Base-by-base conservation (phyloP, 495 filamentous ascomycete species). In the Daldinia childiae region DNA sequence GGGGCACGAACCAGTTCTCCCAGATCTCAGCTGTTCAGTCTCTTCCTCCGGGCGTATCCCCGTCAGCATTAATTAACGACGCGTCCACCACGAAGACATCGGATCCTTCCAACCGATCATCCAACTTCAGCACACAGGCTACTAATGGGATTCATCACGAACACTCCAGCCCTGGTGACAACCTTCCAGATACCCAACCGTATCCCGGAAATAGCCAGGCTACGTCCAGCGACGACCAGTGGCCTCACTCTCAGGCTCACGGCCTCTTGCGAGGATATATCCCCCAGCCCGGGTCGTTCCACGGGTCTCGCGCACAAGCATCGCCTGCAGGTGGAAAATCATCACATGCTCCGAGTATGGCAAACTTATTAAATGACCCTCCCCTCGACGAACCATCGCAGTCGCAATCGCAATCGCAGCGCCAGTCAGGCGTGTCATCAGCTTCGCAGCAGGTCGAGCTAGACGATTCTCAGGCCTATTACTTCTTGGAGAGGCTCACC, bases 11-110 rank as follows among this genome's bases (percentile, higher is more conserved):
- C 8, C 82, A 82, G 50, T 55, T 85, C 2, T 88, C 92, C 4
- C 94, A 97, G 78, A 83, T 85, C 43, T 92, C 90, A 7, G 88
- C 86, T 0, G 84, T 93, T 56, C 94, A 92, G 4, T 87, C 91
- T 24, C 85, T 97, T 77, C 89, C 91, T 9, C 87, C 88, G 8
- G 91, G 91, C 14, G 90, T 93, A 34, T 90, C 93, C 57, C 88
- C 91, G 4, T 88, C 85, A 3, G 91, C 92, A 50, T 89, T 95
- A 66, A 79, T 87, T 29, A 97, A 97, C 72, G 91, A 94, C 72
- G 94, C 93, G 4, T 97, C 94, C 7, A 95, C 93, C 0, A 93
- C 92, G n/a, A 91, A 91, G 43, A 93, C 91, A 4, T 83, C 83
- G 19, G 88, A 91, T 39, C 89, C 92, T 71, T 93, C 92, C 72